A percentile compares a stretch with the other conserved stretches of the same genome.
These are phyloP conservation scores for Stipa capillata DNA, from an alignment of 176 grass and related monocot genomes.

Conservation along the genomic window DNA sequence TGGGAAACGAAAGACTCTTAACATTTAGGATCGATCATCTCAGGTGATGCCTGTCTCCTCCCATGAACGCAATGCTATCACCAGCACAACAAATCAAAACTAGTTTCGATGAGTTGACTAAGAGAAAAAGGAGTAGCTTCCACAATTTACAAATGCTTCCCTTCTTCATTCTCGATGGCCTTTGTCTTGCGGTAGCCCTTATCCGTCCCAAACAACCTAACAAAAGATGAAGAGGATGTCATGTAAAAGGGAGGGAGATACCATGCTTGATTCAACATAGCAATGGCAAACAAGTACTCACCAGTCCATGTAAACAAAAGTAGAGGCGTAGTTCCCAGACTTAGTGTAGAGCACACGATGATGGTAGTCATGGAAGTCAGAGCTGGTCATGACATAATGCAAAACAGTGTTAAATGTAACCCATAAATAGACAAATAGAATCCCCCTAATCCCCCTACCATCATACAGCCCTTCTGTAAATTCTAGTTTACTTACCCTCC, in stretches of 20 bases:
- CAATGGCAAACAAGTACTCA: conserved; percentile 9
- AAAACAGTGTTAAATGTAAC: neutral
- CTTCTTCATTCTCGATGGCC: conserved; percentile 40
- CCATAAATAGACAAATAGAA: neutral
- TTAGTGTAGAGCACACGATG: conserved; percentile 88
- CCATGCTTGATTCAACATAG: neutral
- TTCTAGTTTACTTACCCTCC: conserved; percentile 57
- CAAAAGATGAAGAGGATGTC: neutral
- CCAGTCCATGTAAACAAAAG: conserved; percentile 97
- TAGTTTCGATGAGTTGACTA: conserved; percentile 11
- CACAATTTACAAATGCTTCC: conserved; percentile 34
- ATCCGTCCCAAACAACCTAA: conserved; percentile 81
- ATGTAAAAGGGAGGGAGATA: neutral
- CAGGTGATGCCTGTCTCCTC: neutral
- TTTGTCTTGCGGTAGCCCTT: conserved; percentile 71
- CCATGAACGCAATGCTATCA: conserved; percentile 9
- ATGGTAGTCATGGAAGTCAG: conserved; percentile 86
- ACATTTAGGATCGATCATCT: neutral
- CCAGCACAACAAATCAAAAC: conserved; percentile 20
- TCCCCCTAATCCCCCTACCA: neutral
- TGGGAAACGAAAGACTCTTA: conserved; percentile 11
- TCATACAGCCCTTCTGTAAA: neutral
- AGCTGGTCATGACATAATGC: conserved; percentile 28
- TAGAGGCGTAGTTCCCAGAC: conserved; percentile 80
- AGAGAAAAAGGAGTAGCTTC: conserved; percentile 12